Conservation (phyloP, 495 filamentous ascomycete species). For the Talaromyces ruber region DNA sequence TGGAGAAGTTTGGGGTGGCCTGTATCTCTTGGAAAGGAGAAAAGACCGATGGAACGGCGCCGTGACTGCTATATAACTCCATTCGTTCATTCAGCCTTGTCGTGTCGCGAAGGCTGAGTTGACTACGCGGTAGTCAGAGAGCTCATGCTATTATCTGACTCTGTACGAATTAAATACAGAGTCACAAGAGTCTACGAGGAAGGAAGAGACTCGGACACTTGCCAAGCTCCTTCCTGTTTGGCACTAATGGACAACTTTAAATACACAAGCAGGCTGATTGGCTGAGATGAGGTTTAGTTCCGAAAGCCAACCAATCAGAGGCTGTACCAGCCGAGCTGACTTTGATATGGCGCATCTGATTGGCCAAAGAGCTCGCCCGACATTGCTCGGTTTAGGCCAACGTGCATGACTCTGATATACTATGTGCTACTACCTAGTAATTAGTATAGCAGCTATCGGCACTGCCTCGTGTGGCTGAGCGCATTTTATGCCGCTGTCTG, state of each 20-base stretch:
- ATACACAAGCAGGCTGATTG: neutral
- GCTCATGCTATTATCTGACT: neutral
- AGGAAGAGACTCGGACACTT: neutral
- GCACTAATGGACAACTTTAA: neutral
- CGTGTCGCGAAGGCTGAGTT: neutral
- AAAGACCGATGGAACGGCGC: neutral
- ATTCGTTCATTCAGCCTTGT: neutral
- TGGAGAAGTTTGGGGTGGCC: neutral
- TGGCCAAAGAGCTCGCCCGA: neutral
- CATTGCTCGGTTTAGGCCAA: neutral
- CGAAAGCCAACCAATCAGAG: neutral
- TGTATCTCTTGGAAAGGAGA: neutral
- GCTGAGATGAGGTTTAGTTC: neutral
- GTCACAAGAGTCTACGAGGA: neutral
- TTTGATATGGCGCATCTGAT: neutral
- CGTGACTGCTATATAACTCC: neutral
- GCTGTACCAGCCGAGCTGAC: neutral
- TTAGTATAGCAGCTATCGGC: neutral
- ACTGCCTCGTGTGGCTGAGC: neutral
- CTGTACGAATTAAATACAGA: neutral
- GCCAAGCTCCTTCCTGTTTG: neutral
- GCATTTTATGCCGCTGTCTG: neutral
- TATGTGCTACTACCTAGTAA: too few species aligned
- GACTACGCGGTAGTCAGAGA: neutral
- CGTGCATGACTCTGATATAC: neutral